These are phyloP conservation scores for Ustanciosporium gigantosporum DNA, from an alignment of 1,284 basidiomycete genomes.

Conservation along the genomic window DNA sequence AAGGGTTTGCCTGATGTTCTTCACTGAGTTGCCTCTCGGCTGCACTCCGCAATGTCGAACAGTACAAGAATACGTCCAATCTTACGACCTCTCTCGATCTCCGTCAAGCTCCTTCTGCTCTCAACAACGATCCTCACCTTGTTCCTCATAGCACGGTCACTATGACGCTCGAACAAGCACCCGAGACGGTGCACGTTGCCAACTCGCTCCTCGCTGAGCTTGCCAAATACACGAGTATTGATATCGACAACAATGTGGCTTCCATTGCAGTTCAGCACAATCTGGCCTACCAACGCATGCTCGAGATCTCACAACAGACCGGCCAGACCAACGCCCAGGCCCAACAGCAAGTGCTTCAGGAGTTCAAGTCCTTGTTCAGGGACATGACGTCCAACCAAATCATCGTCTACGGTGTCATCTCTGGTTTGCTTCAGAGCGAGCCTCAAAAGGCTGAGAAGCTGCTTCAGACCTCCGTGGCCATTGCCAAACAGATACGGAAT, in stretches of 20 bases:
- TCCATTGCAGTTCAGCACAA: slow-evolving; percentile 15
- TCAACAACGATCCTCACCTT: too few species aligned
- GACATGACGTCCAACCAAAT: slow-evolving; percentile 29
- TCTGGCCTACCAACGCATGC: slow-evolving; percentile 15
- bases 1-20: too few species aligned
- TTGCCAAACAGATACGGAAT: slow-evolving; percentile 6
- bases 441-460: slow-evolving; percentile 6
- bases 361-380: slow-evolving; percentile 11
- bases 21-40: too few species aligned
- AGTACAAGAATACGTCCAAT: too few species aligned
- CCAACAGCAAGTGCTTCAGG: slow-evolving; percentile 6
- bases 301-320: slow-evolving; percentile 3
- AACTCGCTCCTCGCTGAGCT: slow-evolving; percentile 12
- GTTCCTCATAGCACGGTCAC: too few species aligned
- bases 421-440: not conserved
- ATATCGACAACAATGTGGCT: slow-evolving; percentile 23
- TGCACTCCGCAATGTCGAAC: too few species aligned
- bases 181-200: slow-evolving; percentile 8
- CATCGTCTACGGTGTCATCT: slow-evolving; percentile 8
- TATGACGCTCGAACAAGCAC: slow-evolving; percentile 6
- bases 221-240: slow-evolving; percentile 5
- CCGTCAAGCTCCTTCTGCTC: too few species aligned
- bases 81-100: too few species aligned
- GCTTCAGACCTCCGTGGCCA: not conserved
- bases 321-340: not conserved